Evolutionary conservation across 305 asterid species (phyloP).

Genomic region (Fraxinus albicans): DNA sequence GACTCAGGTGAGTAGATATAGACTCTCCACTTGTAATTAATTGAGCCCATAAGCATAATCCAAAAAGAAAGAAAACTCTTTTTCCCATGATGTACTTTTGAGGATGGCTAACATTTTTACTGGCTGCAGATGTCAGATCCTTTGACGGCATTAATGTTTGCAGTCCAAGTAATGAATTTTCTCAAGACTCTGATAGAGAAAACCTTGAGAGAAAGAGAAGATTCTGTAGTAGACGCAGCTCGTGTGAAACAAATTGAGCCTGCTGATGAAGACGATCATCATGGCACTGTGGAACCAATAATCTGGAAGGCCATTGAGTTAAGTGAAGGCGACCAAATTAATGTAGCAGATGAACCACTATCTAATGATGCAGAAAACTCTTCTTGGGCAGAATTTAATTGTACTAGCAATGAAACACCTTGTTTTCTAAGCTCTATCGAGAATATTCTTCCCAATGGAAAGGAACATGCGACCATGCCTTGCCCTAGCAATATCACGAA

Average conservation of each 20-base stretch:
- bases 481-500: constrained; percentile 29
- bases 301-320: constrained; percentile 24
- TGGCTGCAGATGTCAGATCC: constrained; percentile 85
- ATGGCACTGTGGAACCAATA: constrained; percentile 23
- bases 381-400: constrained; percentile 26
- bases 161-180: constrained; percentile 93
- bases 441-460: constrained; percentile 33
- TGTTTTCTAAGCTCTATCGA: constrained; percentile 36
- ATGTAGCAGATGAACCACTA: constrained; percentile 20
- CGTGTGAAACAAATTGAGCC: constrained; percentile 44
- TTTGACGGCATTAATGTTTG: constrained; percentile 82
- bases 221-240: constrained; percentile 38
- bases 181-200: constrained; percentile 74
- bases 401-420: constrained; percentile 19
- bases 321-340: constrained; percentile 31
- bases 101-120: not conserved
- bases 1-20: constrained; percentile 62
- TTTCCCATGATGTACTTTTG: not conserved
- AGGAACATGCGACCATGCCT: constrained; percentile 29
- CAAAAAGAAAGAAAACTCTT: not conserved
- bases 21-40: not conserved
- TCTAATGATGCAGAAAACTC: constrained; percentile 14
- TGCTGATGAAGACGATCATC: constrained; percentile 59
- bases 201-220: constrained; percentile 68
- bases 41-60: not conserved